A percentile compares a stretch with the other conserved stretches of the same genome.
Conservation (phyloP, 1,284 basidiomycete species). For the Puccinia triticina region DNA sequence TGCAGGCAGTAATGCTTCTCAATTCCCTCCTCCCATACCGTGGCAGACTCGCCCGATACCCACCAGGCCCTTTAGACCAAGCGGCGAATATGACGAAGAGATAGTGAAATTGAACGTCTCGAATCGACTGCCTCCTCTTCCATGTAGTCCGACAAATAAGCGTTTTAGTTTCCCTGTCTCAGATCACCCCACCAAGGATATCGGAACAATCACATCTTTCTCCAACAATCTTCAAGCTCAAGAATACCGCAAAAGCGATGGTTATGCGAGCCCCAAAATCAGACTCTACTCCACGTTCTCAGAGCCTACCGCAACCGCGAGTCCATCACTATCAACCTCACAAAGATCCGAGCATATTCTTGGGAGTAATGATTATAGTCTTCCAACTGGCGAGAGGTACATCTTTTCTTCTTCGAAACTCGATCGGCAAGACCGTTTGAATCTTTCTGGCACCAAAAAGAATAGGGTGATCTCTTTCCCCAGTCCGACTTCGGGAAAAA, state of each 20-base stretch:
- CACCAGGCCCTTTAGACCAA: conserved; percentile 1
- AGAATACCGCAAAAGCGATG: not conserved
- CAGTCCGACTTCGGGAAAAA: too few species aligned
- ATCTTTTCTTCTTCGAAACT: not conserved
- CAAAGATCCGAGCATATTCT: not conserved
- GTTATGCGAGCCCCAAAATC: not conserved
- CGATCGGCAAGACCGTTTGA: not conserved
- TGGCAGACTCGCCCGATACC: conserved; percentile 19
- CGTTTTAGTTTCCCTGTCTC: too few species aligned
- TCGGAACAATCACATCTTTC: not conserved
- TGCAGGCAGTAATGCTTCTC: not conserved
- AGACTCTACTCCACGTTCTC: conserved; percentile 6
- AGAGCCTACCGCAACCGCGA: not conserved
- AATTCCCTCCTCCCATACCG: conserved; percentile 7
- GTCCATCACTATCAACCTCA: not conserved
- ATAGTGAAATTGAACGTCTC: conserved; percentile 17
- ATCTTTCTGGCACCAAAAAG: not conserved
- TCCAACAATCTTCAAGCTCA: not conserved
- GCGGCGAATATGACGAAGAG: conserved; percentile 19
- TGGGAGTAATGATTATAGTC: not conserved
- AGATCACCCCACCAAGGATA: too few species aligned
- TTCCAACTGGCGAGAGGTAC: conserved; percentile 8
- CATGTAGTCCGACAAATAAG: too few species aligned
- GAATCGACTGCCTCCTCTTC: not conserved
- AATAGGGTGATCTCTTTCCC: not conserved